Conservation (phyloP, 2,329 filamentous ascomycete genomes). For the Penicillium sp. region DNA sequence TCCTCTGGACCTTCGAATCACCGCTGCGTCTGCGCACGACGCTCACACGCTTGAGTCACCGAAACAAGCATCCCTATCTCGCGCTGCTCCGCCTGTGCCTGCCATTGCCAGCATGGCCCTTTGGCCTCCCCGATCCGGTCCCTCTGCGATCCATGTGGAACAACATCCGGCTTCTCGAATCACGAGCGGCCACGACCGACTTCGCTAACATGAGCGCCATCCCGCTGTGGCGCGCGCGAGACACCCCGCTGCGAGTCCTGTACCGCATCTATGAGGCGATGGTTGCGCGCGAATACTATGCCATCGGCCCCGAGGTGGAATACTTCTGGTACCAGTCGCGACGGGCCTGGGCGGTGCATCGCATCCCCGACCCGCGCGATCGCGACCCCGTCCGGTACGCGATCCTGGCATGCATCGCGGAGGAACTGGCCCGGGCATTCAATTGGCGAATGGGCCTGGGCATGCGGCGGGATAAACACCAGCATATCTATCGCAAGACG, state of each 20-base stretch:
- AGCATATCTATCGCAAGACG: slow-evolving; percentile 26
- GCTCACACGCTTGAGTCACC: neutral
- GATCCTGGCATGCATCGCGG: slow-evolving; percentile 25
- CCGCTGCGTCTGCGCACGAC: neutral
- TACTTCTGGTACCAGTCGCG: slow-evolving; percentile 26
- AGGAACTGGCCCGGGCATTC: slow-evolving; percentile 24
- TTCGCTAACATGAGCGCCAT: slow-evolving; percentile 27
- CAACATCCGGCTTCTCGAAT: slow-evolving; percentile 14
- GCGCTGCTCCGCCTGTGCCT: slow-evolving; percentile 22
- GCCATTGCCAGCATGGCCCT: slow-evolving; percentile 26
- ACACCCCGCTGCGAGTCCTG: slow-evolving; percentile 29
- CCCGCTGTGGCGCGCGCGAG: slow-evolving; percentile 27
- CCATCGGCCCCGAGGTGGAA: slow-evolving; percentile 24
- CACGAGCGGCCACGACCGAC: slow-evolving; percentile 14
- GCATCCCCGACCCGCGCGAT: slow-evolving; percentile 27
- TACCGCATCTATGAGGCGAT: slow-evolving; percentile 31
- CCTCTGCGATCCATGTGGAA: slow-evolving; percentile 14
- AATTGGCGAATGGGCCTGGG: slow-evolving; percentile 30
- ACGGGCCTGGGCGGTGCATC: slow-evolving; percentile 20
- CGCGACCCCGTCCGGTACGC: slow-evolving; percentile 30
- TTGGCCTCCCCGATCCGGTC: slow-evolving; percentile 22
- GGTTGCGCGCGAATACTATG: slow-evolving; percentile 18
- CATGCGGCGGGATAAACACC: slow-evolving; percentile 20
- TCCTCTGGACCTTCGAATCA: neutral
- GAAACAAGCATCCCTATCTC: neutral